Evolutionary conservation across 345 rosid species (phyloP), one percentile per base, ranked within the genome.

Genomic region (Gossypioides kirkii): DNA sequence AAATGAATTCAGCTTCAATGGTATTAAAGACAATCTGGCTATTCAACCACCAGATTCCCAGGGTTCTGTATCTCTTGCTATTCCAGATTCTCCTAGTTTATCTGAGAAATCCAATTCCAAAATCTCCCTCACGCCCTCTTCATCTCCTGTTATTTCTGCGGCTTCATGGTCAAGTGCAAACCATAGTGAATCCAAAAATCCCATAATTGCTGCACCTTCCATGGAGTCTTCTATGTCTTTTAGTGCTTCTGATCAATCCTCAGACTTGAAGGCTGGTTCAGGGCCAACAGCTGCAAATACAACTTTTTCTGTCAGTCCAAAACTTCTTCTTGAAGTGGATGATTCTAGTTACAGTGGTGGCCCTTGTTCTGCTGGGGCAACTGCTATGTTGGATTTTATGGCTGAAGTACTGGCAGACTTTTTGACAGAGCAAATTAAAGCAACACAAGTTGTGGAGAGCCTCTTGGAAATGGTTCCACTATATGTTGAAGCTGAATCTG

Each of bases 291-390:
- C 89, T 73, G 84, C 84, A 74, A 89, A 80, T 81, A 62, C 84
- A 47, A 81, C 83, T 63, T 88, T 86, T 65, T 74, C 89, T 66
- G 87, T 95, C 43, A 87, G 79, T 74, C 81, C 94, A 64, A 89
- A 86, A 75, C 80, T 91, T 69, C 96, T 95, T 45, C 86, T 91
- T 28, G 97, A 93, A 84, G 80, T 85, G 61, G 97, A 95, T 87
- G 98, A 95, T 82, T 84, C 89, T 77, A 96, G 99, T 66, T 95
- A 89, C 79, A 97, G 97, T 42, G 98, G 99, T 9, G 99, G 99
- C 75, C 98, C 98, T 66, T 95, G 99, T 84, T 93, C 96, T 82
- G 98, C 98, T 52, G 99, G 92, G 78, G 98, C 98, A 47, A 90
- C 97, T 81, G 98, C 98, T 50, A 81, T 90, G 76, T 82, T 95